phyloP scores from a whole-genome alignment of 495 filamentous ascomycete species.

The Podospora comata region DNA sequence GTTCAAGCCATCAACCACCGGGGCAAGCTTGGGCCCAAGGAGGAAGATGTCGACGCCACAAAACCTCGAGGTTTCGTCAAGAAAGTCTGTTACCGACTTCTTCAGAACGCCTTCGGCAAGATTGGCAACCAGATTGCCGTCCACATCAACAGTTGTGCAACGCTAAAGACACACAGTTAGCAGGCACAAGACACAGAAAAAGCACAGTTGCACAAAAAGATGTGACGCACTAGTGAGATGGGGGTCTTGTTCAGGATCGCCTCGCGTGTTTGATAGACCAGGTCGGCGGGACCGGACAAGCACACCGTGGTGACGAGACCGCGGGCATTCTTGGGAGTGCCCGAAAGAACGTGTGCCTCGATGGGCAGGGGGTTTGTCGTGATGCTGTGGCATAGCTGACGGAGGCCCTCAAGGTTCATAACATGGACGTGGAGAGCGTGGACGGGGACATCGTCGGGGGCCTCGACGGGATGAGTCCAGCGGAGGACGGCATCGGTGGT shows the following conservation, averaged over 20 bases:
- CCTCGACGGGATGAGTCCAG: conserved; percentile 89
- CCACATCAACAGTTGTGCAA: conserved; percentile 88
- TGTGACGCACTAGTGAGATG: conserved; percentile 70
- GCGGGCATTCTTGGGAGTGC: conserved; percentile 70
- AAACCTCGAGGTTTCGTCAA: conserved; percentile 76
- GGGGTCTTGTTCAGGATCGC: conserved; percentile 83
- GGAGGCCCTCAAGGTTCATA: conserved; percentile 73
- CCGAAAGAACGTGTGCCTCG: conserved; percentile 77
- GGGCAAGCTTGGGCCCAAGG: conserved; percentile 71
- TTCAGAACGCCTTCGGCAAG: conserved; percentile 62
- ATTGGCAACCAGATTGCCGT: conserved; percentile 82
- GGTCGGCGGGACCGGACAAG: conserved; percentile 77
- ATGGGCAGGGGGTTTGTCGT: conserved; percentile 63
- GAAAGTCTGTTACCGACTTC: conserved; percentile 67
- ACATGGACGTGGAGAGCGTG: conserved; percentile 86
- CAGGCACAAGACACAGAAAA: conserved; percentile 18
- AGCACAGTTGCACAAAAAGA: not conserved
- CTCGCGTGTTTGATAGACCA: conserved; percentile 79
- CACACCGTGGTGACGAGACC: conserved; percentile 87
- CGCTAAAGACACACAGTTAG: conserved; percentile 53
- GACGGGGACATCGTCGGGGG: conserved; percentile 73
- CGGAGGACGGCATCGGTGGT: conserved; percentile 74
- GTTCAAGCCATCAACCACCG: conserved; percentile 60
- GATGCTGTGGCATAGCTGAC: conserved; percentile 73
- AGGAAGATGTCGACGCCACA: conserved; percentile 97